Base-by-base conservation (phyloP, 331 rosid genomes). In the Pyracantha coccinea region DNA sequence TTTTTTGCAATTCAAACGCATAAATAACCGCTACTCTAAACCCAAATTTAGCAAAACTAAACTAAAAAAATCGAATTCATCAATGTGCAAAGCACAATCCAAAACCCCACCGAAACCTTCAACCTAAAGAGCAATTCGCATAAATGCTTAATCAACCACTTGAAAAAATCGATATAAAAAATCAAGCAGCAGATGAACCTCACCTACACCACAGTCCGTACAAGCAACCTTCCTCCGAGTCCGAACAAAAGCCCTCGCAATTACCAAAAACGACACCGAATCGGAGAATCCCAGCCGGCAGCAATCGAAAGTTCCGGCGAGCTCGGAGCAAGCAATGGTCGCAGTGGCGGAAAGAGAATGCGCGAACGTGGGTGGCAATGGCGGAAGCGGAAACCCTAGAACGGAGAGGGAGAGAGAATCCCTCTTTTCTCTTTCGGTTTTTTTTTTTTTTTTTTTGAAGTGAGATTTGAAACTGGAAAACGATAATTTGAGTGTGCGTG, bases 361-460 rank as follows among this genome's bases (percentile, higher is more conserved):
- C 25, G 24, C 12, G 66, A 58, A 57, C 8, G 57, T 24, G 38
- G 11, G 29, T 25, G 69, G 33, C 69, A 60, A 73, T 24, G 69
- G 69, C 21, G 67, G 21, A 57, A 38, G 32, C 14, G 69, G 41
- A 73, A 73, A 73, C 77, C 68, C 55, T 59, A 73, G 44, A 60
- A 38, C 0, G 41, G 29, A 38, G 59, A 73, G 1, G 44, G 9
- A 41, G 45, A 24, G 58, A 60, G 24, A 11, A 29, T 60, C 7
- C 53, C 17, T 13, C 53, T 45, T 14, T 45, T 14, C 50, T 44
- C 6, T 44, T 73, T 68, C 50, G 12, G 20, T 66, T 76, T 44
- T 55, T 38, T 7, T 31, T 4, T 19, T 10, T 19, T 19, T 12
- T 2, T 19, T 31, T 64, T 32, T 32, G 2, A 8, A 8, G 27